Base-by-base conservation (phyloP, 805 yeast genomes). In the Nematodospora valgi region DNA sequence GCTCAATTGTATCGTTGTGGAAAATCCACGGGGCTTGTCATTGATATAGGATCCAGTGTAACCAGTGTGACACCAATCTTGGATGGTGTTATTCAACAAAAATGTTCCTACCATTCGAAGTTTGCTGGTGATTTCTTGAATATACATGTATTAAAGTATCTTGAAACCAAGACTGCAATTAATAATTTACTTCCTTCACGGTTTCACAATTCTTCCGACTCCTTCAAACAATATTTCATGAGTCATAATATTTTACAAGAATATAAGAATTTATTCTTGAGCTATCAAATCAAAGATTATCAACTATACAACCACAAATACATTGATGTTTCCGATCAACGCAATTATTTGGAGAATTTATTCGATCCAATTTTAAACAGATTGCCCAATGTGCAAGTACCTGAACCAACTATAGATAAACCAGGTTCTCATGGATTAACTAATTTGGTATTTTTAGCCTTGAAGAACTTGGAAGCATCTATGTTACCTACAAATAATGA, bases 101-200 rank as follows among this genome's bases (percentile, higher is more conserved):
- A 81, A 52, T 83, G 86, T 30, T 70, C 78, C 4, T 64, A 73
- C 41, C 82, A 77, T 55, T 74, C 86, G 11, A 78, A 76, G 47
- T 84, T 73, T 53, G 96, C 89, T 3, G 98, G 97, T 7, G 91
- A 88, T 55, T 89, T 82, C 55, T 56, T 85, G 37, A 84, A 82
- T 54, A 68, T 76, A 34, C 86, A 84, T 58, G 64, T 80, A 2
- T 57, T 73, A 44, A 65, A 74, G 33, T 74, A 50, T 62, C 48
- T 69, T 70, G 38, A 45, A 11, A 32, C 37, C 2, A 45, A 47
- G n/a, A 37, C 43, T 1, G 30, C 40, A 4, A 15, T 42, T 7
- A 44, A 46, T 20, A 38, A 41, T 27, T 44, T 51, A 18, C 17
- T 54, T n/a, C 59, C 60, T 6, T 22, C 30, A 12, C 36, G 41